Evolutionary conservation across 345 rosid genomes (phyloP).

Genomic region (Citrus hindsii): DNA sequence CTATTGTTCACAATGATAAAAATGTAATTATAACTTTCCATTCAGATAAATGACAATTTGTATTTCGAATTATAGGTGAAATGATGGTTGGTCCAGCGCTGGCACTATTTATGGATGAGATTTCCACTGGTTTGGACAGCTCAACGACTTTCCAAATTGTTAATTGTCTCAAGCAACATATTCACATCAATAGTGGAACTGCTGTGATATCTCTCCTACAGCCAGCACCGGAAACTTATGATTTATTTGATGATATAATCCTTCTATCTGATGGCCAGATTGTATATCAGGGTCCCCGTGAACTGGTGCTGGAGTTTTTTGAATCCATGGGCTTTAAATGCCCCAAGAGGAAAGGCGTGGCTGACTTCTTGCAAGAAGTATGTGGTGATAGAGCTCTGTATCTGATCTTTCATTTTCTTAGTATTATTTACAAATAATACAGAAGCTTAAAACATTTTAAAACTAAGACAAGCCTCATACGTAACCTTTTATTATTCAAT

Average conservation of each 20-base stretch:
- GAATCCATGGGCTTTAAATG: conserved; percentile 66
- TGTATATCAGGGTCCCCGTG: conserved; percentile 75
- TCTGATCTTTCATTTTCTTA: not conserved
- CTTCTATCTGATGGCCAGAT: conserved; percentile 70
- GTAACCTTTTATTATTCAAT: not conserved
- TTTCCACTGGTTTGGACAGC: conserved; percentile 78
- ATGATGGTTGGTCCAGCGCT: conserved; percentile 68
- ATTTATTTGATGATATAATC: conserved; percentile 72
- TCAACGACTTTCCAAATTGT: conserved; percentile 83
- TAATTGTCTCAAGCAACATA: conserved; percentile 58
- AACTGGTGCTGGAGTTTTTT: conserved; percentile 57
- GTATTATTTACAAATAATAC: too few relatives aligned
- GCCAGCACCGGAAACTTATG: conserved; percentile 77
- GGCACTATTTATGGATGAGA: conserved; percentile 67
- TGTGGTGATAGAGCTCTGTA: not conserved
- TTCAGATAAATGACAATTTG: not conserved
- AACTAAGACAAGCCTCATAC: too few relatives aligned
- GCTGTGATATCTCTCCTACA: conserved; percentile 73
- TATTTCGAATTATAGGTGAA: conserved; percentile 37
- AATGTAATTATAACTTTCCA: not conserved
- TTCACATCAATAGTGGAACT: conserved; percentile 60
- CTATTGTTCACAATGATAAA: not conserved
- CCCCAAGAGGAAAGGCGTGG: conserved; percentile 77
- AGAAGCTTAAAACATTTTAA: not conserved
- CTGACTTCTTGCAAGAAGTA: conserved; percentile 89